Conservation (phyloP, 768 basidiomycete species). For the Collybia sordida region DNA sequence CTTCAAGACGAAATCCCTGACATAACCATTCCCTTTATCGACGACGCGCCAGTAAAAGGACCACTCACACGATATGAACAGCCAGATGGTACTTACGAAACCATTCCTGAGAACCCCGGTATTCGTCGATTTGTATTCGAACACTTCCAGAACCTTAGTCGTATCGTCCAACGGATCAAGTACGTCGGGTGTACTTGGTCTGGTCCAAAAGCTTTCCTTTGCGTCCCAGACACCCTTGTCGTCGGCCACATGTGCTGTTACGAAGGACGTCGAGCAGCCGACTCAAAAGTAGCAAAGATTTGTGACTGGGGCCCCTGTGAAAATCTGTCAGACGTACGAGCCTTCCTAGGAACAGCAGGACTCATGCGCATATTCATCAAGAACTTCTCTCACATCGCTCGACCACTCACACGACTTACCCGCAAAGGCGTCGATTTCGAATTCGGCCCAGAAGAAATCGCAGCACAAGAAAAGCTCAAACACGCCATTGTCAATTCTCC, state of each 20-base stretch:
- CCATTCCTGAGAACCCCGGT: constrained; percentile 22
- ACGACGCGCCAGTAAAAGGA: constrained; percentile 14
- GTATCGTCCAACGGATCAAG: constrained; percentile 31
- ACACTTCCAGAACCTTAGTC: constrained; percentile 31
- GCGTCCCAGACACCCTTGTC: constrained; percentile 6
- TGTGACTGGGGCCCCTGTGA: too few relatives aligned
- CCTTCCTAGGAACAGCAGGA: constrained; percentile 20
- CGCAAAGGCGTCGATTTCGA: too few relatives aligned
- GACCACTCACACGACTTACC: too few relatives aligned
- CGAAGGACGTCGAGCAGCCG: constrained; percentile 27
- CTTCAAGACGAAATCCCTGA: constrained; percentile 1
- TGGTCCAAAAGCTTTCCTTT: too few relatives aligned
- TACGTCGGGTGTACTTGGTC: constrained; percentile 27
- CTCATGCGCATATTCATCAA: too few relatives aligned
- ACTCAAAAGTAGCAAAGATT: too few relatives aligned
- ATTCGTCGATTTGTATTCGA: too few relatives aligned
- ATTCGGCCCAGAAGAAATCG: too few relatives aligned
- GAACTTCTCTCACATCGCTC: too few relatives aligned
- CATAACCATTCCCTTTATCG: constrained; percentile 16
- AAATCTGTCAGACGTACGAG: constrained; percentile 13
- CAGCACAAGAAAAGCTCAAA: too few relatives aligned
- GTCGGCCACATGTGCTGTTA: constrained; percentile 36
- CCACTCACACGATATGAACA: background rate
- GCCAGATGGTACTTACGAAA: background rate
- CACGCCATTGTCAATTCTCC: too few relatives aligned